phyloP scores from a whole-genome alignment of 176 grass and related monocot species.

The Typha latifolia region DNA sequence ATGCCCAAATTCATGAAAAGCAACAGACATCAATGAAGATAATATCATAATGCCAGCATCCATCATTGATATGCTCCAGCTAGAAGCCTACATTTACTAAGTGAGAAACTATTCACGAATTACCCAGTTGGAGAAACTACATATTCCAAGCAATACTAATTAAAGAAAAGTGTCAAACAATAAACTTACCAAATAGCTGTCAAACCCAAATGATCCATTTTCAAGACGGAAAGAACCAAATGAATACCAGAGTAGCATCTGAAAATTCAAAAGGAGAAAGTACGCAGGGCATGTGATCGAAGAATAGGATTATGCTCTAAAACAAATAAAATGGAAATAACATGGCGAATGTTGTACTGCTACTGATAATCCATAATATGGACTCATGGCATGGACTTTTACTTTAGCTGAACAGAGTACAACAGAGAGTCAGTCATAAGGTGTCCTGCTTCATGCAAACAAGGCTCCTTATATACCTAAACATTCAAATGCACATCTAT shows the following conservation, averaged over 20 bases:
- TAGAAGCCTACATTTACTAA: conserved; percentile 40
- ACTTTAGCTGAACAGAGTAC: no score
- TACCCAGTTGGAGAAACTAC: not conserved
- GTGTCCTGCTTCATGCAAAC: no score
- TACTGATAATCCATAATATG: no score
- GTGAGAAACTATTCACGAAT: conserved; percentile 1
- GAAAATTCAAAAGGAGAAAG: conserved; percentile 21
- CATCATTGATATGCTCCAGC: conserved; percentile 43
- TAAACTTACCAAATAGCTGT: conserved; percentile 44
- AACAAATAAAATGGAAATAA: not conserved
- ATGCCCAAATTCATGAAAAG: conserved; percentile 93
- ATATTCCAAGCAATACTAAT: conserved; percentile 13
- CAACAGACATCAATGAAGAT: conserved; percentile 73
- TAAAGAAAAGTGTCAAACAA: conserved; percentile 18
- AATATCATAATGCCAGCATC: conserved; percentile 44
- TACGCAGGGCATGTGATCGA: not conserved
- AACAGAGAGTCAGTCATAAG: no score
- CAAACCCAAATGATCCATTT: conserved; percentile 31
- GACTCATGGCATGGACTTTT: no score
- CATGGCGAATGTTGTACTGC: no score
- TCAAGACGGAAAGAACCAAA: conserved; percentile 30
- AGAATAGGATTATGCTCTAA: not conserved
- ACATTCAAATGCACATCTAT: no score
- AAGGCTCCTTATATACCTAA: no score
- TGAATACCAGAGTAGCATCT: conserved; percentile 62